A percentile compares a stretch with the other conserved stretches of the same genome.
Conservation (phyloP, 164 flowering plant genomes). For the Dillenia turbinata region DNA sequence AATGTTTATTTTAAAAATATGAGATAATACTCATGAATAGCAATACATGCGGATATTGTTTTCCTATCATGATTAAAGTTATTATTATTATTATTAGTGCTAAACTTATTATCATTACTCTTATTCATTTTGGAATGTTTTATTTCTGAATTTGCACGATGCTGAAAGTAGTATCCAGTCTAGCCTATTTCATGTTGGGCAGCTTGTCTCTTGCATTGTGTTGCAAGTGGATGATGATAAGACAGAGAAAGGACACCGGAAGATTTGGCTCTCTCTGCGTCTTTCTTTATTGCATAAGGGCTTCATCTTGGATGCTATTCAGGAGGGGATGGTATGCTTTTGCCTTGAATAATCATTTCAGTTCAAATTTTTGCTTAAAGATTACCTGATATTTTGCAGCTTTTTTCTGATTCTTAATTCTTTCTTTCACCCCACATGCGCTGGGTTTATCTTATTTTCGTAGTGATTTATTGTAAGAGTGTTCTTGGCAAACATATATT, state of each 20-base stretch:
- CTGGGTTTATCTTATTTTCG: background rate
- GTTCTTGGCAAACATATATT: no score
- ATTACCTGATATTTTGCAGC: background rate
- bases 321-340: conserved; percentile 87
- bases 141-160: conserved; percentile 29
- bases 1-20: no score
- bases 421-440: background rate
- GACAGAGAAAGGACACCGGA: conserved; percentile 57
- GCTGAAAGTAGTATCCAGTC: conserved; percentile 36
- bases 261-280: conserved; percentile 88
- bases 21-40: no score
- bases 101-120: no score
- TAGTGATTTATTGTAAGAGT: background rate
- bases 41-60: no score
- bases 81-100: no score
- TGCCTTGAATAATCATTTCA: background rate
- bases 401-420: background rate
- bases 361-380: background rate
- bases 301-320: conserved; percentile 63
- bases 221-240: conserved; percentile 76
- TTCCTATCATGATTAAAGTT: no score
- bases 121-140: background rate
- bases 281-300: conserved; percentile 73
- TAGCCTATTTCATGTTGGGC: conserved; percentile 58
- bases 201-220: conserved; percentile 87